Evolutionary conservation across 2,329 filamentous ascomycete species (phyloP).

Genomic region (Arthrobotrys iridis): DNA sequence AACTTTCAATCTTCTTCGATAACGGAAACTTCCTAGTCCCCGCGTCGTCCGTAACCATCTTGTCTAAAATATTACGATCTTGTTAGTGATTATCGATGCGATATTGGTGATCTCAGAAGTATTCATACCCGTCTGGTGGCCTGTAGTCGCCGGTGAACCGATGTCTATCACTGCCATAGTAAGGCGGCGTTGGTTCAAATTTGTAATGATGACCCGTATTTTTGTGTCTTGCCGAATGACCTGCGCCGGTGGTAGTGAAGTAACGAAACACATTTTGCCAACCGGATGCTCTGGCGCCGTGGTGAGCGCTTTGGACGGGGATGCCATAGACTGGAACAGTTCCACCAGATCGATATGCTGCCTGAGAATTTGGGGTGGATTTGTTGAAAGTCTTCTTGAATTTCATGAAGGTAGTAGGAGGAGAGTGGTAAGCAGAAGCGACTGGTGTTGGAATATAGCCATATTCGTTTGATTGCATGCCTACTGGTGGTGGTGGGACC

Average conservation of each 20-base stretch:
- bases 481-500: neutral
- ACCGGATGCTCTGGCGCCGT: neutral
- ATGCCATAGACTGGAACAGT: conserved; percentile 12
- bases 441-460: conserved; percentile 13
- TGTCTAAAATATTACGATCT: neutral
- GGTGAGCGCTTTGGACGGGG: conserved; percentile 7
- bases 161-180: neutral
- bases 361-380: neutral
- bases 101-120: neutral
- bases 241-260: conserved; percentile 15
- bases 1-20: conserved; percentile 33
- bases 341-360: neutral
- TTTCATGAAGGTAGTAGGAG: conserved; percentile 29
- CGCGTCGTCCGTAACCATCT: conserved; percentile 38
- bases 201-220: neutral
- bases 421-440: conserved; percentile 9
- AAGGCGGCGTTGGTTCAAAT: conserved; percentile 7
- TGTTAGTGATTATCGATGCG: neutral
- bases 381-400: conserved; percentile 36
- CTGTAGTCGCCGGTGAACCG: conserved; percentile 4
- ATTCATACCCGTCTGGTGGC: conserved; percentile 40
- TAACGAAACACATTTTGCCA: conserved; percentile 31
- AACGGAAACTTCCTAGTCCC: conserved; percentile 45
- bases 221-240: conserved; percentile 1
- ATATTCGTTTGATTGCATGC: neutral